phyloP scores from a whole-genome alignment of 2,329 filamentous ascomycete species.

The Pseudonectria foliicola region DNA sequence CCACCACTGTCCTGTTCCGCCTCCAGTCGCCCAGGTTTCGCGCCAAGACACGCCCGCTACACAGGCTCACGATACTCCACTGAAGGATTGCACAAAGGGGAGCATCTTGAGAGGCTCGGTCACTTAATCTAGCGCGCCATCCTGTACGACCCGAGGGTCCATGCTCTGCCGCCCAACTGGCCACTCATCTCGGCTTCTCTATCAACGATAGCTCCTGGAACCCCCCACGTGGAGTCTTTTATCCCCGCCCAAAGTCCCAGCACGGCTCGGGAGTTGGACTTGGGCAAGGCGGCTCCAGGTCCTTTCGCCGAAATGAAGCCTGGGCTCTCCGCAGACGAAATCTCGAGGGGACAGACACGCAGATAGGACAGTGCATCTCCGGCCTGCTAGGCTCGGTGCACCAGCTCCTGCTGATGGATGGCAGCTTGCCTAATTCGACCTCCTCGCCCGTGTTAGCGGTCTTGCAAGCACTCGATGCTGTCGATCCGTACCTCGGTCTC shows the following conservation, averaged over 20 bases:
- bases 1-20: conserved; percentile 6
- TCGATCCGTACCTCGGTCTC: conserved; percentile 18
- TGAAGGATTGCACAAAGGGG: too few species aligned
- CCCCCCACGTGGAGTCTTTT: neutral
- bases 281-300: too few species aligned
- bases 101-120: conserved; percentile 7
- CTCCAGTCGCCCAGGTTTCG: conserved; percentile 5
- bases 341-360: too few species aligned
- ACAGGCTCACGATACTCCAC: conserved; percentile 3
- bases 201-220: neutral
- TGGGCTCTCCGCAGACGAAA: too few species aligned
- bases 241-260: neutral
- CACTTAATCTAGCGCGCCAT: conserved; percentile 3
- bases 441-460: conserved; percentile 5
- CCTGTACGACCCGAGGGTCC: neutral
- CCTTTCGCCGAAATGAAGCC: too few species aligned
- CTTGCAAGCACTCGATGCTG: conserved; percentile 9
- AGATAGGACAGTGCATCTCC: too few species aligned
- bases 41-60: neutral
- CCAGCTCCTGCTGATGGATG: too few species aligned
- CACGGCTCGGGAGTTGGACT: too few species aligned
- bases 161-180: conserved; percentile 7
- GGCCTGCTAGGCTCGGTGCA: too few species aligned
- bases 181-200: conserved; percentile 16
- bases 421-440: too few species aligned